Base-by-base conservation (phyloP, 2,329 filamentous ascomycete species). In the Venturia aucupariae region DNA sequence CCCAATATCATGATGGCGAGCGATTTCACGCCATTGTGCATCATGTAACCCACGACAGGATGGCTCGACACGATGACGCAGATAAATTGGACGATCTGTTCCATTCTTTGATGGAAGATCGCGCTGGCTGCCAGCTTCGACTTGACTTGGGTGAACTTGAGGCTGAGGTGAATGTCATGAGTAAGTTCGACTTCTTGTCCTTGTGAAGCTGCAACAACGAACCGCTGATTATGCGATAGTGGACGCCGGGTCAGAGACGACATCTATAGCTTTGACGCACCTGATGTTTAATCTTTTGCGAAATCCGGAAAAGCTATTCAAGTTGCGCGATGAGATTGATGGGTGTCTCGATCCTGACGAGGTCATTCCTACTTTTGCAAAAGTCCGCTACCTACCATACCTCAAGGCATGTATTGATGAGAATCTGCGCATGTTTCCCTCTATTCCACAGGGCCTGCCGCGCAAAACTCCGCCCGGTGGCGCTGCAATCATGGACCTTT, bases 331-430 rank as follows among this genome's bases (percentile, higher is more conserved):
- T 0, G 77, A 79, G 65, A 70, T 79, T 6, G 67, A 67, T 3
- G 64, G 44, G 24, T 35, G 70, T 15, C 69, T 74, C 27, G 67
- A 70, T n/a, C 69, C 69, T 0, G 65, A 77, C 1, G 73, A 71
- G 0, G 39, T 41, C 17, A 41, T n/a, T n/a, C n/a, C n/a, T n/a
- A 41, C 8, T 54, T 54, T 30, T 7, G 32, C 7, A 76, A 77
- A 67, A 75, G 67, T 4, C n/a, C 77, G 75, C 46, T 72, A 72
- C 19, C 73, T 81, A 69, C 80, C 79, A 0, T 85, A 84, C 66
- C 73, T 84, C n/a, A 77, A 84, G 65, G 81, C 81, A 0, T 76
- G 80, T 2, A 78, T 84, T 46, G 82, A 83, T 61, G 82, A 84
- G 69, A 78, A 78, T 0, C 22, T 64, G 15, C 77, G 83, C 13